Evolutionary conservation across 768 basidiomycete species (phyloP).

Genomic region (Macrolepiota dolichaula): DNA sequence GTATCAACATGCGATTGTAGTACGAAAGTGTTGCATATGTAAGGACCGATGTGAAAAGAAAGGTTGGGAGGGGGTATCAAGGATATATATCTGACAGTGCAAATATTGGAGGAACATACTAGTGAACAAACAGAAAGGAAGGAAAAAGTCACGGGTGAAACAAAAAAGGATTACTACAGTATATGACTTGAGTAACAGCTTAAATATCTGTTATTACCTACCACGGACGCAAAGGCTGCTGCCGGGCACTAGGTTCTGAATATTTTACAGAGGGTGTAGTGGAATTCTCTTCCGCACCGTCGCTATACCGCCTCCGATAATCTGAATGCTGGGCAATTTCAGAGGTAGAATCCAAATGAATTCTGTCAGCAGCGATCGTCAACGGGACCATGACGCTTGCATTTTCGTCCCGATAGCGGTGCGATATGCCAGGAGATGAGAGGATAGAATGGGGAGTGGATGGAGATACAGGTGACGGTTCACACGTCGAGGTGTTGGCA

Average conservation of each 20-base stretch:
- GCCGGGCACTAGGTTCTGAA: neutral
- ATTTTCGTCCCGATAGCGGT: constrained; percentile 10
- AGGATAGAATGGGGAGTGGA: constrained; percentile 47
- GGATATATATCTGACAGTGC: constrained; percentile 7
- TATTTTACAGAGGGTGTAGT: neutral
- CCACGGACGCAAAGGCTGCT: constrained; percentile 9
- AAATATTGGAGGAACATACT: neutral
- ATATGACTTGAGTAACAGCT: neutral
- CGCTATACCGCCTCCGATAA: neutral
- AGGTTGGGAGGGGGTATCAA: constrained; percentile 6
- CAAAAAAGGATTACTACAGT: neutral
- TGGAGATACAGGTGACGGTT: constrained; percentile 53
- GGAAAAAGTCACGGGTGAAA: neutral
- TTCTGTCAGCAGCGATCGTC: constrained; percentile 10
- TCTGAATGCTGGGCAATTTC: neutral
- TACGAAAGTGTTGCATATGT: neutral
- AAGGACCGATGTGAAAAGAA: neutral
- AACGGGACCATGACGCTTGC: neutral
- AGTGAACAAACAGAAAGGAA: neutral
- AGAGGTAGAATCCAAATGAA: constrained; percentile 4
- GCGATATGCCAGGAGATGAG: constrained; percentile 16
- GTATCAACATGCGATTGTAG: constrained; percentile 12
- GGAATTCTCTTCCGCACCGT: neutral
- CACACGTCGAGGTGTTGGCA: constrained; percentile 45
- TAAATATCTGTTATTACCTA: neutral